These are phyloP conservation scores for Bryoglossum gracile DNA, from an alignment of 495 filamentous ascomycete species.

Conservation along the genomic window DNA sequence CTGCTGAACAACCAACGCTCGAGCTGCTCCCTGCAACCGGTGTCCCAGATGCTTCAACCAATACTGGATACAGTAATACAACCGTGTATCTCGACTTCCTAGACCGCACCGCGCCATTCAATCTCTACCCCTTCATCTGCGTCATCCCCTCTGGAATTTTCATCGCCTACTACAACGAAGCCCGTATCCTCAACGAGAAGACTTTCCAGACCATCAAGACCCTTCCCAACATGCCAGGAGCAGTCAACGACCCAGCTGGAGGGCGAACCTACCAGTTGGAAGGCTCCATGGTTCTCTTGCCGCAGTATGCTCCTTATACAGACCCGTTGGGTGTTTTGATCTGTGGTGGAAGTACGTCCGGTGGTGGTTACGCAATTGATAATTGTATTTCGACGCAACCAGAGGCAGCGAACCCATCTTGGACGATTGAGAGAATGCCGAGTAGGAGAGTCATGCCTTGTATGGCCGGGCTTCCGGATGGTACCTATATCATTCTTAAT, in stretches of 20 bases:
- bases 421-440: constrained; percentile 56
- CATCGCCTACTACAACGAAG: constrained; percentile 42
- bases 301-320: constrained; percentile 48
- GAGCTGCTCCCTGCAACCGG: constrained; percentile 46
- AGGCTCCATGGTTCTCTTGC: constrained; percentile 50
- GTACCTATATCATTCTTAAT: constrained; percentile 58
- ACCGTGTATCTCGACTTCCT: constrained; percentile 49
- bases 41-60: neutral
- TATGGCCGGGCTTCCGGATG: constrained; percentile 59
- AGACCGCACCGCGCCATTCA: constrained; percentile 57
- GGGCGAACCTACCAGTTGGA: constrained; percentile 59
- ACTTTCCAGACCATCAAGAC: neutral
- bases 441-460: constrained; percentile 51
- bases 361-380: constrained; percentile 48
- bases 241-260: constrained; percentile 46
- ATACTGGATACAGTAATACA: constrained; percentile 23
- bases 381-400: constrained; percentile 58
- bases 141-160: constrained; percentile 54
- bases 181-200: neutral
- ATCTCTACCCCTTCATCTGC: constrained; percentile 53
- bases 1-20: constrained; percentile 48
- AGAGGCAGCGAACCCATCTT: constrained; percentile 43
- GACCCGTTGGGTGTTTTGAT: constrained; percentile 47
- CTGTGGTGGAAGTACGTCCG: constrained; percentile 51
- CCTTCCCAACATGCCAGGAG: constrained; percentile 37